A percentile compares a stretch with the other conserved stretches of the same genome.
Evolutionary conservation across 805 yeast species (phyloP).

Genomic region (Candida mattraensis): DNA sequence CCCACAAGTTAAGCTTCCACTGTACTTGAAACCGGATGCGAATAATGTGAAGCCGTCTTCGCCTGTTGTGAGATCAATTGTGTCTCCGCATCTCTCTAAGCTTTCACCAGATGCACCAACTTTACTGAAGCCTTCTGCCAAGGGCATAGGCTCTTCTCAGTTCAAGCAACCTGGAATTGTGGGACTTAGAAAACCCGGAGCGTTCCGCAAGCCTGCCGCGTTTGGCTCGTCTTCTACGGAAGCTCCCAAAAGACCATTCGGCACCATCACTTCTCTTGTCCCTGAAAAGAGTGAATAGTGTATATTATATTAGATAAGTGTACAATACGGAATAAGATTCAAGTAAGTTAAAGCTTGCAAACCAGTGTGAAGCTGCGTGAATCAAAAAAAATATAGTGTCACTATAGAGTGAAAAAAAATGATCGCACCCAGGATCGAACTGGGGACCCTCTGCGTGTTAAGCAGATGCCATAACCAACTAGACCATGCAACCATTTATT

Average conservation of each 20-base stretch:
- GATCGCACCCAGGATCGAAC: conserved; percentile 99
- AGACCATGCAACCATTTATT: conserved; percentile 87
- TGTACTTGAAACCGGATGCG: conserved; percentile 31
- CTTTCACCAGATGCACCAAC: conserved; percentile 2
- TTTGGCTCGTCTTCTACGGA: conserved; percentile 11
- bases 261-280: conserved; percentile 18
- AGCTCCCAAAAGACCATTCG: conserved; percentile 17
- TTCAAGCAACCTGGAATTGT: conserved; percentile 8
- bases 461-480: conserved; percentile 99
- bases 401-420: conserved; percentile 37
- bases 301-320: no score
- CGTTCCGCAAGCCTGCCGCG: conserved; percentile 33
- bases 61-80: conserved; percentile 20
- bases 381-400: conserved; percentile 1
- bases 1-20: conserved; percentile 30
- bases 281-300: conserved; percentile 9
- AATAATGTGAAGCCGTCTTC: conserved; percentile 11
- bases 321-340: no score
- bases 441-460: conserved; percentile 99
- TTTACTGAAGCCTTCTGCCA: conserved; percentile 11
- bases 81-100: conserved; percentile 9
- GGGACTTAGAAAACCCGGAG: conserved; percentile 34
- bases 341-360: no score
- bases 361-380: no score
- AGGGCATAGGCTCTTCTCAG: conserved; percentile 12